A percentile compares a stretch with the other conserved stretches of the same genome.
Conservation (phyloP, 2,329 filamentous ascomycete species). For the Madurella mycetomatis region DNA sequence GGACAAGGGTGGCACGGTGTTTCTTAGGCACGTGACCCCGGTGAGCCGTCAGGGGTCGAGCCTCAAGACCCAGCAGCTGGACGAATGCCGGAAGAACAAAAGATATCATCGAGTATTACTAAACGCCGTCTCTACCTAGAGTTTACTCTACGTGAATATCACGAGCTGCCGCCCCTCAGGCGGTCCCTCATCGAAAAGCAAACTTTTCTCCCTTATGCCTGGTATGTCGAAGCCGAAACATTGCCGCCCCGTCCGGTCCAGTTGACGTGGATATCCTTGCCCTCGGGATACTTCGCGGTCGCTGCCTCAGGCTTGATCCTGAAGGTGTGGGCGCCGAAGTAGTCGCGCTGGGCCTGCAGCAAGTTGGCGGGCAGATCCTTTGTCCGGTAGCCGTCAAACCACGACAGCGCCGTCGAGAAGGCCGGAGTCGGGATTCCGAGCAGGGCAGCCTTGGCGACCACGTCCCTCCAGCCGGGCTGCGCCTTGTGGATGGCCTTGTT, state of each 20-base stretch:
- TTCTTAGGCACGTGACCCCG: neutral
- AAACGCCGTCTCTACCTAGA: neutral
- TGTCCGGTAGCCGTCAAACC: constrained; percentile 98
- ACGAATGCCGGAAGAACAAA: too few relatives aligned
- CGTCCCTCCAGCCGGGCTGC: constrained; percentile 86
- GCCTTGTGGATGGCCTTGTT: constrained; percentile 98
- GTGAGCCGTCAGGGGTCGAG: neutral
- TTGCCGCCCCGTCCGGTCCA: constrained; percentile 98
- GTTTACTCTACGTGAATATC: constrained; percentile 9
- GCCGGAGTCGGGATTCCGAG: constrained; percentile 94
- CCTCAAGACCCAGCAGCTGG: too few relatives aligned
- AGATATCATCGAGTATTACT: neutral
- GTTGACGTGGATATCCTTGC: constrained; percentile 96
- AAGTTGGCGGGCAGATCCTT: constrained; percentile 97
- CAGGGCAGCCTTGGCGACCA: constrained; percentile 85
- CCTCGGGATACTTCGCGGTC: constrained; percentile 73
- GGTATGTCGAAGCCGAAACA: constrained; percentile 95
- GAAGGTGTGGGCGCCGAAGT: constrained; percentile 96
- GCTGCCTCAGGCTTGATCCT: constrained; percentile 76
- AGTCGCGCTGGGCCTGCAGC: constrained; percentile 97
- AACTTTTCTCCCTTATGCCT: constrained; percentile 61
- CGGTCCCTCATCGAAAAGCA: neutral
- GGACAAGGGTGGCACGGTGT: neutral
- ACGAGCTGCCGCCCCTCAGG: neutral
- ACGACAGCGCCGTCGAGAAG: constrained; percentile 94